These are phyloP conservation scores for Cucurbitaria berberidis DNA, from an alignment of 2,329 filamentous ascomycete species.

Conservation along the genomic window DNA sequence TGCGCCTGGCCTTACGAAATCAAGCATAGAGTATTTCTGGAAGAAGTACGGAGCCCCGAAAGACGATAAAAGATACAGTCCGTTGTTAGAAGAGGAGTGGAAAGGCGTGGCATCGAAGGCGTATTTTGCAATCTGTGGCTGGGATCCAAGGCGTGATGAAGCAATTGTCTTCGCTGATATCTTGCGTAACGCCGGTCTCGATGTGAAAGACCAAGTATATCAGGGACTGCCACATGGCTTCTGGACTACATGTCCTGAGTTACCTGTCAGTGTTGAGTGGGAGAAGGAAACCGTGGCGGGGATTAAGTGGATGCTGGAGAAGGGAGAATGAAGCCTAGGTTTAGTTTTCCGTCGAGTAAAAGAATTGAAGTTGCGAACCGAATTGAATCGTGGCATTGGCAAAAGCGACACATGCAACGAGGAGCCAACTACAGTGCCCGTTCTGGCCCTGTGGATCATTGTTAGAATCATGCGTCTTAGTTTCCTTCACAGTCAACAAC, in stretches of 20 bases:
- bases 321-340: neutral
- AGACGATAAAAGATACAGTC: slow-evolving; percentile 6
- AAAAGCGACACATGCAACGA: neutral
- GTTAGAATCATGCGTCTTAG: neutral
- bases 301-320: slow-evolving; percentile 8
- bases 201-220: slow-evolving; percentile 5
- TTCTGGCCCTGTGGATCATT: neutral
- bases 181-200: slow-evolving; percentile 1
- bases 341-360: neutral
- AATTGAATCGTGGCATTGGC: neutral
- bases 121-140: slow-evolving; percentile 12
- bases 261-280: slow-evolving; percentile 7
- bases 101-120: slow-evolving; percentile 2
- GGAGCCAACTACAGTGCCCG: neutral
- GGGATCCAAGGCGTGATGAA: slow-evolving; percentile 16
- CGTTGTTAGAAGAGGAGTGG: slow-evolving; percentile 7
- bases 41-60: slow-evolving; percentile 13
- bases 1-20: slow-evolving; percentile 11
- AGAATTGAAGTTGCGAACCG: neutral
- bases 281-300: slow-evolving; percentile 1
- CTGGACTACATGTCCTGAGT: slow-evolving; percentile 13
- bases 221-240: slow-evolving; percentile 13
- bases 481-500: neutral
- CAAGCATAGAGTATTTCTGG: slow-evolving; percentile 11
- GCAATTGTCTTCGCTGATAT: slow-evolving; percentile 7